Percentiles rank a stretch among this genome's conserved stretches.
Conservation (phyloP, 1,139 yeast species). For the Petasospora fabianii region DNA sequence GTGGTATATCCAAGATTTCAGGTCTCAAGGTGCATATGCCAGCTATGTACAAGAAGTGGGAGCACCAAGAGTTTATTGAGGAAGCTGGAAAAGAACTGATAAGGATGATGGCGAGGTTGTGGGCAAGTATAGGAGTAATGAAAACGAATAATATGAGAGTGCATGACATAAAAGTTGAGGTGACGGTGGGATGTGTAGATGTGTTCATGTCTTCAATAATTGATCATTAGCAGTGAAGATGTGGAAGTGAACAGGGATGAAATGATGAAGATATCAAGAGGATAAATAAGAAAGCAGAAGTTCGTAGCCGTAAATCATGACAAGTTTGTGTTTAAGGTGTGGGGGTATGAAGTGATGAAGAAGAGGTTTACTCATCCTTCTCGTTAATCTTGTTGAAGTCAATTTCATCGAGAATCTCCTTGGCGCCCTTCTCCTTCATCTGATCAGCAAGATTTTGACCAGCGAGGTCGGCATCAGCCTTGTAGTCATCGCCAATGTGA, state of each 20-base stretch:
- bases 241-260: not conserved
- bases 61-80: no score
- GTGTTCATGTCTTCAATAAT: not conserved
- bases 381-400: conserved; percentile 59
- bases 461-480: conserved; percentile 63
- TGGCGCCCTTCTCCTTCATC: conserved; percentile 76
- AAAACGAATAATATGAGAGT: no score
- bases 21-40: no score
- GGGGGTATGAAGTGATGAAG: not conserved
- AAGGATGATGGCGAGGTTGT: no score
- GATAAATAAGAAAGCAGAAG: conserved; percentile 1
- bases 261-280: not conserved
- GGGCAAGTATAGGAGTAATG: no score
- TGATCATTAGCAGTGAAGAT: not conserved
- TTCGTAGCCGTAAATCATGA: conserved; percentile 1
- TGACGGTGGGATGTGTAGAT: no score
- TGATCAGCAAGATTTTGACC: conserved; percentile 69
- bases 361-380: conserved; percentile 25
- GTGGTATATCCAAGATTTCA: no score
- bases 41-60: no score
- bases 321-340: not conserved
- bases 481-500: conserved; percentile 24
- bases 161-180: no score
- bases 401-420: conserved; percentile 72
- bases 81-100: no score